Conservation (phyloP, 495 filamentous ascomycete species). For the Pseudevernia furfuracea region DNA sequence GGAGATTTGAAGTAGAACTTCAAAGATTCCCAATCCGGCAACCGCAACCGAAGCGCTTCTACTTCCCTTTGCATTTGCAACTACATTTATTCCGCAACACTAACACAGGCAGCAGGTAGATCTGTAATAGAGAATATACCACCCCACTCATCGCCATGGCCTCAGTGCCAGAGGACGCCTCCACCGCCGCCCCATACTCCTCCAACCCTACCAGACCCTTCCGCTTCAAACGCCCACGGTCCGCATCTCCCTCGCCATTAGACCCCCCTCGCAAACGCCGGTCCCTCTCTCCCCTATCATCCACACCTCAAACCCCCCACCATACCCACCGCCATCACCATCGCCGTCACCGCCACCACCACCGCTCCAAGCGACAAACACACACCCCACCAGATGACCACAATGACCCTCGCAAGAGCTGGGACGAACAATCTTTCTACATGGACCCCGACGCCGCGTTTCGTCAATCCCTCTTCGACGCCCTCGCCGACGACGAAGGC, state of each 20-base stretch:
- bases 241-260: conserved; percentile 7
- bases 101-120: not conserved
- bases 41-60: not conserved
- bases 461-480: conserved; percentile 94
- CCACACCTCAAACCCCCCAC: not conserved
- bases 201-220: conserved; percentile 23
- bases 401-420: conserved; percentile 21
- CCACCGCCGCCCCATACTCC: conserved; percentile 6
- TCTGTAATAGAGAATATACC: not conserved
- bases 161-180: conserved; percentile 18
- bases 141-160: conserved; percentile 4
- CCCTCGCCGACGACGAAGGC: conserved; percentile 96
- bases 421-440: conserved; percentile 15
- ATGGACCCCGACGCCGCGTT: conserved; percentile 65
- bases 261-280: not conserved
- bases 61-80: not conserved
- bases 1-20: not conserved
- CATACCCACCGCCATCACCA: conserved; percentile 24
- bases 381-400: conserved; percentile 23
- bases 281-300: not conserved
- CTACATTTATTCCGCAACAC: not conserved
- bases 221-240: conserved; percentile 21
- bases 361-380: conserved; percentile 23
- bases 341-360: conserved; percentile 33
- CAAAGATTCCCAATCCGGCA: not conserved